These are phyloP conservation scores for Antrodiella citrinella DNA, from an alignment of 768 basidiomycete species.

Conservation along the genomic window DNA sequence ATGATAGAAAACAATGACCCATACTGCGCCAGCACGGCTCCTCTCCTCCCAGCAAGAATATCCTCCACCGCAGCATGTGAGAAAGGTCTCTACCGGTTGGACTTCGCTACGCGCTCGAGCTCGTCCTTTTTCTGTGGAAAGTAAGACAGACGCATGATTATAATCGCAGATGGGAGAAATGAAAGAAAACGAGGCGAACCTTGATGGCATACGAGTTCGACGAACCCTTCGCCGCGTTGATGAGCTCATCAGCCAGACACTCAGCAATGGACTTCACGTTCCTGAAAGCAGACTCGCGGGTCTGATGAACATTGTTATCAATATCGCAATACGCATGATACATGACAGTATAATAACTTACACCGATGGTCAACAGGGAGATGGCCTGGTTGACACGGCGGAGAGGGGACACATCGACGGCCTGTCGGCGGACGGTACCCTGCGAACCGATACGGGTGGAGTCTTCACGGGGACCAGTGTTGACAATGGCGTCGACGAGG, in stretches of 20 bases:
- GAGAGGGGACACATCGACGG: slow-evolving; percentile 98
- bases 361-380: slow-evolving; percentile 90
- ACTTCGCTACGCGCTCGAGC: slow-evolving; percentile 99
- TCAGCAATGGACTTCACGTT: slow-evolving; percentile 99
- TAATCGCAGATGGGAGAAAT: background rate
- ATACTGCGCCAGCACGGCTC: slow-evolving; percentile 11
- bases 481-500: slow-evolving; percentile 97
- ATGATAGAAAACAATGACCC: background rate
- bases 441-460: slow-evolving; percentile 99
- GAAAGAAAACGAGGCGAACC: slow-evolving; percentile 41
- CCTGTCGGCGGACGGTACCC: slow-evolving; percentile 98
- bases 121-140: slow-evolving; percentile 89
- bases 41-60: slow-evolving; percentile 1
- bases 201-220: slow-evolving; percentile 99
- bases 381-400: slow-evolving; percentile 97
- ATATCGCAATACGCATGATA: background rate
- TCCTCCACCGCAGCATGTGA: background rate
- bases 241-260: slow-evolving; percentile 98
- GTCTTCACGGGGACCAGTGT: slow-evolving; percentile 99
- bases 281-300: slow-evolving; percentile 99
- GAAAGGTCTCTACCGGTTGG: slow-evolving; percentile 80
- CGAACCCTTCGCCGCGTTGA: slow-evolving; percentile 99
- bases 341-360: slow-evolving; percentile 34
- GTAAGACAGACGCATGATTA: slow-evolving; percentile 6
- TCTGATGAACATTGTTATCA: slow-evolving; percentile 44